phyloP scores from a whole-genome alignment of 352 stramenopile species.

The Phytophthora lateralis region DNA sequence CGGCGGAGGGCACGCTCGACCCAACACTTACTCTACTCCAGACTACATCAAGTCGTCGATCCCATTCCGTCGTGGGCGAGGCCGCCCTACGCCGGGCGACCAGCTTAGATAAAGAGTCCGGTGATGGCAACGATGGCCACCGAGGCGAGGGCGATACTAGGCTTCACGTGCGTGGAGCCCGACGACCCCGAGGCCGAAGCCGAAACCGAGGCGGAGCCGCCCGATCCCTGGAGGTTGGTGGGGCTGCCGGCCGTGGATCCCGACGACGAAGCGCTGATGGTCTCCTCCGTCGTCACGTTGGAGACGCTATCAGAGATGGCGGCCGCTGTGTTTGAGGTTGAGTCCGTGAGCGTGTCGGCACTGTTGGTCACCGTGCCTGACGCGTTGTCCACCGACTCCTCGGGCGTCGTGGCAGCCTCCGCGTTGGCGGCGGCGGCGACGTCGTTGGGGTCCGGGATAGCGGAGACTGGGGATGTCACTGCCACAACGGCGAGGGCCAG shows the following conservation, averaged over 20 bases:
- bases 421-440: conserved; percentile 29
- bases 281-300: conserved; percentile 33
- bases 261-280: conserved; percentile 20
- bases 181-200: conserved; percentile 29
- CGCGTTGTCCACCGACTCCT: conserved; percentile 16
- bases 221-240: conserved; percentile 4
- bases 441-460: conserved; percentile 29
- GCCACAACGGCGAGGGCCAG: conserved; percentile 32
- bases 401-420: conserved; percentile 16
- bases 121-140: conserved; percentile 26
- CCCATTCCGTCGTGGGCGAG: conserved; percentile 33
- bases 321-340: conserved; percentile 18
- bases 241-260: conserved; percentile 7
- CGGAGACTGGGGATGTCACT: conserved; percentile 19
- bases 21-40: conserved; percentile 29
- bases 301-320: conserved; percentile 36
- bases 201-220: conserved; percentile 19
- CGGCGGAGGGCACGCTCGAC: conserved; percentile 29
- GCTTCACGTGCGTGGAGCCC: conserved; percentile 16
- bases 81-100: conserved; percentile 11
- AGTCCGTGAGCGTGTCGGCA: conserved; percentile 21
- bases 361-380: conserved; percentile 6
- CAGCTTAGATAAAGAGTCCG: conserved; percentile 38
- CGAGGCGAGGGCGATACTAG: conserved; percentile 28
- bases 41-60: conserved; percentile 26